Percentiles rank a stretch among this genome's conserved stretches.
Evolutionary conservation across 2,329 filamentous ascomycete genomes (phyloP).

Genomic region (Neofusicoccum parvum): DNA sequence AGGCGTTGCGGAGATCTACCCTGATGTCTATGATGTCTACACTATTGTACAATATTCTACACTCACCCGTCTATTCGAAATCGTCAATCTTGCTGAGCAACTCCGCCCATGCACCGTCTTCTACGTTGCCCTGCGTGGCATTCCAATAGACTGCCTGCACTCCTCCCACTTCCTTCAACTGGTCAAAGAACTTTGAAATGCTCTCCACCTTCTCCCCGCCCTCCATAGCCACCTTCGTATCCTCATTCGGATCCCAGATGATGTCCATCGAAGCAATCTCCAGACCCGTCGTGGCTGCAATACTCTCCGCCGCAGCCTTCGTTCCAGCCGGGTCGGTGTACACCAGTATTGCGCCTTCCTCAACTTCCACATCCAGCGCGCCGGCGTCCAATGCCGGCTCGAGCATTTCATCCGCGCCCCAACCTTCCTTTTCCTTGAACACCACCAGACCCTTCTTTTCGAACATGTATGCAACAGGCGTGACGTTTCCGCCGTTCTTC

Average conservation of each 20-base stretch:
- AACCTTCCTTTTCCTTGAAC: conserved; percentile 62
- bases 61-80: conserved; percentile 12
- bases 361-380: conserved; percentile 70
- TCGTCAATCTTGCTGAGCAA: conserved; percentile 37
- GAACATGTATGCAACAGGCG: conserved; percentile 83
- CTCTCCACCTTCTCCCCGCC: conserved; percentile 57
- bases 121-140: conserved; percentile 43
- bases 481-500: conserved; percentile 67
- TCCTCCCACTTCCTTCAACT: conserved; percentile 67
- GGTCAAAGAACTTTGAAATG: conserved; percentile 62
- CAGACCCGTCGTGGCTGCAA: conserved; percentile 66
- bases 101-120: conserved; percentile 43
- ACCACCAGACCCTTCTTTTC: conserved; percentile 74
- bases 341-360: conserved; percentile 70
- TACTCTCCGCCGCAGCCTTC: conserved; percentile 62
- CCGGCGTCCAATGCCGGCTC: conserved; percentile 85
- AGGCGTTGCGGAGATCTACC: conserved; percentile 22
- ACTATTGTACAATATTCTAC: conserved; percentile 10
- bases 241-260: conserved; percentile 80
- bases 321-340: conserved; percentile 69
- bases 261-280: conserved; percentile 76
- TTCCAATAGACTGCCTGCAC: conserved; percentile 84
- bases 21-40: conserved; percentile 16
- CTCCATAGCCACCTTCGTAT: conserved; percentile 69
- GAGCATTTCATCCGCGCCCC: conserved; percentile 66